phyloP scores from a whole-genome alignment of 1,284 basidiomycete species.

The Marasmius tenuissimus region DNA sequence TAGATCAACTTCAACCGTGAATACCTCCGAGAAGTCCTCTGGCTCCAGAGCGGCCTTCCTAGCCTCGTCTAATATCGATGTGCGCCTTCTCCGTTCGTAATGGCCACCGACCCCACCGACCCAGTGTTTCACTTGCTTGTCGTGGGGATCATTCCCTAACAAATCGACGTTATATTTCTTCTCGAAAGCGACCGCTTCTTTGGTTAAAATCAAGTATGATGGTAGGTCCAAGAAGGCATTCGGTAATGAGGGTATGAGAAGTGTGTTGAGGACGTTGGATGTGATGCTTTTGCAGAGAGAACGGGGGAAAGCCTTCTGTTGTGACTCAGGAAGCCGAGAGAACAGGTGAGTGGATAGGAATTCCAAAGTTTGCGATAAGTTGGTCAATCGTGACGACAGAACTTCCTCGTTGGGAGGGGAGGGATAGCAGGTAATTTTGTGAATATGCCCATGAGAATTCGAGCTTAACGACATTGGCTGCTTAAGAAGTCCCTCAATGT shows the following conservation, averaged over 20 bases:
- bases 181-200: constrained; percentile 64
- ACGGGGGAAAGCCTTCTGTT: constrained; percentile 43
- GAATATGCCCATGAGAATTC: constrained; percentile 37
- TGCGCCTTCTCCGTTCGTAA: constrained; percentile 70
- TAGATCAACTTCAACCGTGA: constrained; percentile 37
- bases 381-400: constrained; percentile 44
- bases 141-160: constrained; percentile 47
- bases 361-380: constrained; percentile 49
- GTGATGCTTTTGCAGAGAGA: constrained; percentile 60
- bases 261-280: constrained; percentile 56
- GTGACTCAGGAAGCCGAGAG: constrained; percentile 48
- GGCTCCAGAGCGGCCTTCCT: constrained; percentile 46
- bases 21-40: constrained; percentile 33
- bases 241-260: constrained; percentile 70
- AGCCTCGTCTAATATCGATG: constrained; percentile 58
- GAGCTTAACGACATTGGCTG: constrained; percentile 48
- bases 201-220: constrained; percentile 56
- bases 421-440: constrained; percentile 42
- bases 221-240: constrained; percentile 58
- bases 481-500: constrained; percentile 57
- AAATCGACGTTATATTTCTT: constrained; percentile 47
- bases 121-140: constrained; percentile 61
- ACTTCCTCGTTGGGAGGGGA: constrained; percentile 41
- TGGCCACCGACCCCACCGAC: constrained; percentile 61
- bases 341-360: constrained; percentile 61